Base-by-base conservation (phyloP, 371 early-diverging fungal species). In the Actinomucor elegans region DNA sequence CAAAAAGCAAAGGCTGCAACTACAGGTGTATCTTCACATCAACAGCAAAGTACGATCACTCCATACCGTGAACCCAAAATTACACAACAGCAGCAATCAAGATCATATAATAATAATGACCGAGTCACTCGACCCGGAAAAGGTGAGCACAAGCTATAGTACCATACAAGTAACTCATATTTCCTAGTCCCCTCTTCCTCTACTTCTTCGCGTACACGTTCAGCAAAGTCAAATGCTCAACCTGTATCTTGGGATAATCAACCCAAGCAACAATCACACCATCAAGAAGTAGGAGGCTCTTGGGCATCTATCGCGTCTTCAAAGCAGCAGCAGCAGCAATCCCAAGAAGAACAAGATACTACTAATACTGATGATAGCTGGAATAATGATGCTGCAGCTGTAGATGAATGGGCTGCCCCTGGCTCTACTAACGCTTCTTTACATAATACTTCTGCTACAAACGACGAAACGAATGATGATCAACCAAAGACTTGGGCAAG, bases 401-500 rank as follows among this genome's bases (percentile, higher is more conserved):
- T 26, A 24, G 62, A 69, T 29, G 54, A 59, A 44, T 58, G 59
- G 70, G 38, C 48, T 24, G 18, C 18, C 21, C 34, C 57, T 24
- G 28, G 53, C 24, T 21, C 52, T 41, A 42, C 37, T 23, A 49
- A 41, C 34, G n/a, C n/a, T n/a, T n/a, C n/a, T n/a, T n/a, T n/a
- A n/a, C n/a, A n/a, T n/a, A n/a, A n/a, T n/a, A 52, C 47, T 29
- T 52, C 32, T 41, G 29, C 29, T 46, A 34, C 34, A 10, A 18
- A 60, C 46, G 50, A 51, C 24, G 44, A 52, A 21, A 7, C 57
- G 20, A 33, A 64, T 20, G 51, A 59, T 20, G 59, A 65, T 50
- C 55, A 70, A 55, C 56, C 83, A 57, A 80, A 79, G 59, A 87
- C 90, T 29, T 91, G 91, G 91, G 91, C 91, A 52, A 88, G 88